Evolutionary conservation across 23 red algal genomes (phyloP).

Genomic region (Agarophyton chilense): DNA sequence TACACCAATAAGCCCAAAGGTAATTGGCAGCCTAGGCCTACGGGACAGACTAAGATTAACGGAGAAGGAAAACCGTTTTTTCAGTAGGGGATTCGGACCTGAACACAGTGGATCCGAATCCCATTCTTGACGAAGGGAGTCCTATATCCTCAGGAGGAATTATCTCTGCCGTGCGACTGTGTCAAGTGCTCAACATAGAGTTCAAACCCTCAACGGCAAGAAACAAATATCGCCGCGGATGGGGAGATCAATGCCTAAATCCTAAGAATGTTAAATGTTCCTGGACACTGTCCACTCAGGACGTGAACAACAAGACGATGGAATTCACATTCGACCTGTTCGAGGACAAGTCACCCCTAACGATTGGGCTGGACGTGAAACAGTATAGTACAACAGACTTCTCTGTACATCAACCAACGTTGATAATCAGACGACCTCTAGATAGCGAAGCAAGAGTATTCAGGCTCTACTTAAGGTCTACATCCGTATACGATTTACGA

Average conservation of each 20-base stretch:
- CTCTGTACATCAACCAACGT: background rate
- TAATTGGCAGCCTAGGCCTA: too few relatives aligned
- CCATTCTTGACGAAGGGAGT: slow-evolving; percentile 3
- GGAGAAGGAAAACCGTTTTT: slow-evolving; percentile 27
- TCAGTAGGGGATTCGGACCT: slow-evolving; percentile 7
- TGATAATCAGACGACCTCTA: background rate
- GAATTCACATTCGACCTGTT: slow-evolving; percentile 17
- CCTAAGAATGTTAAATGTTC: background rate
- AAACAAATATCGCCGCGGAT: background rate
- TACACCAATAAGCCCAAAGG: too few relatives aligned
- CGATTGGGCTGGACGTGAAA: slow-evolving; percentile 13
- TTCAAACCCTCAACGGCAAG: background rate
- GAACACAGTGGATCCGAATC: background rate
- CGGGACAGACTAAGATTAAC: too few relatives aligned
- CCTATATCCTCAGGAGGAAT: background rate
- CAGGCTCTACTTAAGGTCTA: background rate
- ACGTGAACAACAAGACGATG: background rate
- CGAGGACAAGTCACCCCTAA: background rate
- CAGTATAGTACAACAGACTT: background rate
- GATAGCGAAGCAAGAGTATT: background rate
- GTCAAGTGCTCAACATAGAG: background rate
- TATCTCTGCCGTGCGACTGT: background rate
- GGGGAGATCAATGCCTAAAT: background rate
- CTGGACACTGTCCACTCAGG: slow-evolving; percentile 2
- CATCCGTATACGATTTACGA: background rate